Percentiles rank a stretch among this genome's conserved stretches.
phyloP scores from a whole-genome alignment of 148 eudicot genomes.

The Spergularia marina region DNA sequence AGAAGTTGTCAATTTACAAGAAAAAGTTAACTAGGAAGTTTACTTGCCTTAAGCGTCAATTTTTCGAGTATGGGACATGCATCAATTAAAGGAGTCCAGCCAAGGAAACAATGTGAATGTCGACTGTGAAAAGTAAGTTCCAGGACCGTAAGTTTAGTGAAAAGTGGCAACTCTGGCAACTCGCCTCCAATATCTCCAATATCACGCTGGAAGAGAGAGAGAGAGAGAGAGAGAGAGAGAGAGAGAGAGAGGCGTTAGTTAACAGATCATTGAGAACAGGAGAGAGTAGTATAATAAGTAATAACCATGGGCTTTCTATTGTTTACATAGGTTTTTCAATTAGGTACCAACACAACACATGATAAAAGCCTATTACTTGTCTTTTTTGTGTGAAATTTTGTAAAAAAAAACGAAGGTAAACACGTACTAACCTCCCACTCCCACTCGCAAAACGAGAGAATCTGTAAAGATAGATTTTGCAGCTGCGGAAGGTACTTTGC shows the following conservation, averaged over 20 bases:
- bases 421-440: no score
- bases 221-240: no score
- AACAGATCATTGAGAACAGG: neutral
- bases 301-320: no score
- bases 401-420: no score
- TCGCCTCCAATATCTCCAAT: neutral
- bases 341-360: no score
- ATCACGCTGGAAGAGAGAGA: neutral
- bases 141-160: constrained; percentile 15
- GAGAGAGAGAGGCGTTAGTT: neutral
- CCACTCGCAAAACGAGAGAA: no score
- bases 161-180: constrained; percentile 1
- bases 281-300: no score
- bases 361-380: no score
- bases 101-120: neutral
- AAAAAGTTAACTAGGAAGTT: neutral
- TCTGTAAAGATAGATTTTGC: no score
- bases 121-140: neutral
- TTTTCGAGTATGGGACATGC: constrained; percentile 17
- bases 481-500: no score
- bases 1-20: neutral
- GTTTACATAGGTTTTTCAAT: no score
- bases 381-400: no score
- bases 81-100: constrained; percentile 16
- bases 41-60: constrained; percentile 2